These are phyloP conservation scores for Setaria italica DNA, from an alignment of 202 grass and related monocot species.

Conservation along the genomic window DNA sequence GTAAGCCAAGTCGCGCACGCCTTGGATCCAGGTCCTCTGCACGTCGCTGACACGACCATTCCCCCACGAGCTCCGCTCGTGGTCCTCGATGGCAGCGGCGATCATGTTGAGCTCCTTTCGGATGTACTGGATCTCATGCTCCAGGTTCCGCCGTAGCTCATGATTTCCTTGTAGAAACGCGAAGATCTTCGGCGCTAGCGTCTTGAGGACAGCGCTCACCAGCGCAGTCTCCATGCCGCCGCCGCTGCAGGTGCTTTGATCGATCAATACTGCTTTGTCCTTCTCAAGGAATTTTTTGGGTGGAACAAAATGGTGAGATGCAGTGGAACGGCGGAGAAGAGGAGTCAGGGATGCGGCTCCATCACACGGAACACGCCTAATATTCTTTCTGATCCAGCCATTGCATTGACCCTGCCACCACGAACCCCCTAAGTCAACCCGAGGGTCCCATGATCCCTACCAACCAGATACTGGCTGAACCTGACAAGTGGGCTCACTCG, in stretches of 20 bases:
- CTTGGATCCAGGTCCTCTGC: slow-evolving; percentile 9
- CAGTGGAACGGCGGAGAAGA: too few species aligned
- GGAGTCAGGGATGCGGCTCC: too few species aligned
- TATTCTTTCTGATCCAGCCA: too few species aligned
- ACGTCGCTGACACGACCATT: background rate
- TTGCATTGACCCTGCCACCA: too few species aligned
- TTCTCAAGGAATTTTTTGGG: too few species aligned
- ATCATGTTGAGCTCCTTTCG: background rate
- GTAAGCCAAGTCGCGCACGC: slow-evolving; percentile 29
- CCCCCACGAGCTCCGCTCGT: background rate
- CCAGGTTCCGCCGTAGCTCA: background rate
- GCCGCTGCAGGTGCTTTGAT: background rate
- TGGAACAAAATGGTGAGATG: too few species aligned
- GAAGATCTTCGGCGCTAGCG: slow-evolving; percentile 8
- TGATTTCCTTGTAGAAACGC: background rate
- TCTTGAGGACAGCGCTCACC: background rate
- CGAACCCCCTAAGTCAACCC: too few species aligned
- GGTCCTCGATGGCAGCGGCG: background rate
- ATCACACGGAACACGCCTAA: too few species aligned
- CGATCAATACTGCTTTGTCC: too few species aligned
- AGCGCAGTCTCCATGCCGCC: slow-evolving; percentile 21
- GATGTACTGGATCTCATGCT: slow-evolving; percentile 9
- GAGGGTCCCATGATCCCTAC: too few species aligned
- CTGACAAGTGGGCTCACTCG: too few species aligned
- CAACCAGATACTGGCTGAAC: too few species aligned